Conservation (phyloP, 805 yeast species). For the Saccharomycopsis sp. region DNA sequence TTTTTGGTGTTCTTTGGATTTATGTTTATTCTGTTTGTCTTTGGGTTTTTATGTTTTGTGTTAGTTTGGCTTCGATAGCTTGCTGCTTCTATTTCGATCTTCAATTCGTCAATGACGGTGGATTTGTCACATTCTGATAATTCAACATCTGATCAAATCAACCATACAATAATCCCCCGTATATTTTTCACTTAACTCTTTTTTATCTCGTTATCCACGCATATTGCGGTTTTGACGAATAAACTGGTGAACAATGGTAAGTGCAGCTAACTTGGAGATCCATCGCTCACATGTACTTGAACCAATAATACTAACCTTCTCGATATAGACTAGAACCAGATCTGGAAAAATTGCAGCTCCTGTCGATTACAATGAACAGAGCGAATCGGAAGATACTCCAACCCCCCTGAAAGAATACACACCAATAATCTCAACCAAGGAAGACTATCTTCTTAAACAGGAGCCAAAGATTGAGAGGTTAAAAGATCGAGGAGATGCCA, state of each 20-base stretch:
- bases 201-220: too few relatives aligned
- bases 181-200: neutral
- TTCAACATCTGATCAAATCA: neutral
- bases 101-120: neutral
- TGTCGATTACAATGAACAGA: neutral
- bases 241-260: neutral
- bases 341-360: neutral
- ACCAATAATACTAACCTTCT: neutral
- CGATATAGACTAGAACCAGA: neutral
- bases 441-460: conserved; percentile 14
- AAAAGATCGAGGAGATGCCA: conserved; percentile 55
- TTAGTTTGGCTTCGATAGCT: neutral
- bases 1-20: neutral
- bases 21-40: neutral
- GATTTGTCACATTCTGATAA: neutral
- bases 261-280: neutral
- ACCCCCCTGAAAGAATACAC: neutral
- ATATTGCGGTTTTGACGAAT: too few relatives aligned
- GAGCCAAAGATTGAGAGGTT: conserved; percentile 18
- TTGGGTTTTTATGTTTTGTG: neutral
- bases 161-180: neutral
- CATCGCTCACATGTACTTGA: neutral
- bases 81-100: neutral
- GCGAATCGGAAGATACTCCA: neutral
- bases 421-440: conserved; percentile 2